These are phyloP conservation scores for Fusarium oxysporum DNA, from an alignment of 2,329 filamentous ascomycete species.

Conservation along the genomic window DNA sequence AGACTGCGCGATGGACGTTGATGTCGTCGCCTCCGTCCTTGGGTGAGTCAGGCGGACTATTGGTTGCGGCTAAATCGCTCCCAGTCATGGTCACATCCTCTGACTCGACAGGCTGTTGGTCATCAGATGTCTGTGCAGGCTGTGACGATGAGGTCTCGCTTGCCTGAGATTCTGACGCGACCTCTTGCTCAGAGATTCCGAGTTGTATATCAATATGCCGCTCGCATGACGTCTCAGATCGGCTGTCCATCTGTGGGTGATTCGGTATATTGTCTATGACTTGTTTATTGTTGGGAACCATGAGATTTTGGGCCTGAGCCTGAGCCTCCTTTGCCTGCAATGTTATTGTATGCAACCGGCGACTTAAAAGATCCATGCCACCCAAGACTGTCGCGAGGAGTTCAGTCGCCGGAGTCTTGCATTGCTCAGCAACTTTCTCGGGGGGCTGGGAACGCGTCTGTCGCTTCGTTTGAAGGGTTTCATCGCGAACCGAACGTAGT, in stretches of 20 bases:
- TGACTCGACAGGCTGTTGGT: neutral
- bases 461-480: no score
- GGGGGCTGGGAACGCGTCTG: no score
- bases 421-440: no score
- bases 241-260: neutral
- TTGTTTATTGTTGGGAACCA: neutral
- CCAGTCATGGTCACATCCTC: neutral
- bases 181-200: neutral
- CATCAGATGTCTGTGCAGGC: neutral
- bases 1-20: neutral
- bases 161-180: neutral
- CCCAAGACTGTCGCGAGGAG: no score
- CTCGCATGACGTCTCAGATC: neutral
- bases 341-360: no score
- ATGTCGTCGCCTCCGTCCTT: neutral
- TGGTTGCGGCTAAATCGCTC: neutral
- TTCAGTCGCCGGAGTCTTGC: no score
- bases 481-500: no score
- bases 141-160: neutral
- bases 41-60: neutral
- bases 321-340: no score
- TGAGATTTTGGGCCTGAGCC: no score
- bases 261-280: neutral
- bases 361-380: no score
- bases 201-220: neutral